These are phyloP conservation scores for Tinospora cordifolia DNA, from an alignment of 164 flowering plant species.

Conservation along the genomic window DNA sequence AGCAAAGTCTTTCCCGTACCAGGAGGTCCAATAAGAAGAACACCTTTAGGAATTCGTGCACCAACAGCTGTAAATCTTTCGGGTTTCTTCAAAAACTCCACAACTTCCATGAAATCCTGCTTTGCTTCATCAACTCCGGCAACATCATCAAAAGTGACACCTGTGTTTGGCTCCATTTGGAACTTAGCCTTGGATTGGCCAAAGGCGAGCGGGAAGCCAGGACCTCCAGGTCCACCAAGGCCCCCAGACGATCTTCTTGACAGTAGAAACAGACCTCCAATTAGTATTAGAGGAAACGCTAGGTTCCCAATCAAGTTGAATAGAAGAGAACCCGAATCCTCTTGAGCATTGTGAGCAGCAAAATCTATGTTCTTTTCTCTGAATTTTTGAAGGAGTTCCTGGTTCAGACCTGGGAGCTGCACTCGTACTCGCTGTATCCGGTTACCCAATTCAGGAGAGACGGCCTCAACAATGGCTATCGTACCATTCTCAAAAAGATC, in stretches of 20 bases:
- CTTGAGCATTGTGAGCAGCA: conserved; percentile 89
- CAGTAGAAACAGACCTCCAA: conserved; percentile 85
- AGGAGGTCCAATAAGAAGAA: conserved; percentile 87
- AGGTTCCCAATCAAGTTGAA: conserved; percentile 75
- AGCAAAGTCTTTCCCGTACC: conserved; percentile 89
- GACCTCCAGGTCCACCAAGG: conserved; percentile 97
- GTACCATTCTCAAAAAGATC: conserved; percentile 94
- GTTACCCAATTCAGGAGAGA: conserved; percentile 82
- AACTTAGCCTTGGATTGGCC: conserved; percentile 89
- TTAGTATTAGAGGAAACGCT: conserved; percentile 73
- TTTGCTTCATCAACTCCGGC: conserved; percentile 98
- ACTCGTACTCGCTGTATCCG: conserved; percentile 84
- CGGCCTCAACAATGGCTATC: conserved; percentile 89
- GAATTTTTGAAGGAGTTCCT: conserved; percentile 86
- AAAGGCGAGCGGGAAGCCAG: conserved; percentile 71
- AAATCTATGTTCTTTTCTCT: conserved; percentile 93
- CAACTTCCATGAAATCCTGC: conserved; percentile 91
- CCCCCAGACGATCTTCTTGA: conserved; percentile 80
- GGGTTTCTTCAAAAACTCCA: conserved; percentile 85
- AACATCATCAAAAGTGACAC: conserved; percentile 91
- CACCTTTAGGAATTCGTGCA: conserved; percentile 92
- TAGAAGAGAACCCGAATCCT: conserved; percentile 72
- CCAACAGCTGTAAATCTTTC: conserved; percentile 90
- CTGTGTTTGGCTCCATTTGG: conserved; percentile 95
- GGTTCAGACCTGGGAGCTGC: conserved; percentile 87